Base-by-base conservation (phyloP, 2,329 filamentous ascomycete species). In the Drechmeria coniospora region DNA sequence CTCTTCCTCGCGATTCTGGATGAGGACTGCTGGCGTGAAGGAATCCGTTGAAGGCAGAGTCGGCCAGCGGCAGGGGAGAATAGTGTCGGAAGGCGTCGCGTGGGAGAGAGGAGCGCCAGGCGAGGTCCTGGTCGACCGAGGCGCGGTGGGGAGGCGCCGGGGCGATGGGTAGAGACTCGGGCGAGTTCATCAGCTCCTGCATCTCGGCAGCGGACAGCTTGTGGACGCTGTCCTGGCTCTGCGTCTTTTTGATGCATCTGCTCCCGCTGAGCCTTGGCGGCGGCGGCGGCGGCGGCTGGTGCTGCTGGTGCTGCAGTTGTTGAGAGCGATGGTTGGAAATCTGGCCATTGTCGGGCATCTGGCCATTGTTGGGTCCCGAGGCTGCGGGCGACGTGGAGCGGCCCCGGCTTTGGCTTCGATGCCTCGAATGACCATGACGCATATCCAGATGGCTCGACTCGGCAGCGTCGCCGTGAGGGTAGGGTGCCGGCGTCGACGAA, bases 161-260 rank as follows among this genome's bases (percentile, higher is more conserved):
- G 2, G 64, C 63, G 1, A 74, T 47, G 9, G 71, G 70, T 2
- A 76, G 50, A 1, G 69, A 74, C 16, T 70, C 65, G 5, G 68
- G 67, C 2, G 64, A 59, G 16, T 59, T 61, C 10, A 65, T 62
- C 32, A 76, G 49, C 33, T 68, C 63, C 29, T 69, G 62, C 43
- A 75, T 71, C 40, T 72, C 65, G 21, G 57, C 63, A 6, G 65
- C 65, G 0, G 69, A 71, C 15, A 75, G 53, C 21, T 66, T 61
- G 30, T 65, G 59, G 25, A 71, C 49, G 26, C 52, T 59, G 33
- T 60, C 62, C 23, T 52, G 46, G 35, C 50, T 56, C 18, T 36
- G 36, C 4, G 42, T 38, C 32, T 44, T 49, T 31, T 39, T 46
- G 26, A 46, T 41, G 17, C 49, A 40, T 21, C 40, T 46, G 34